A percentile compares a stretch with the other conserved stretches of the same genome.
Conservation (phyloP, 1,284 basidiomycete genomes). For the Peniophora sp. region DNA sequence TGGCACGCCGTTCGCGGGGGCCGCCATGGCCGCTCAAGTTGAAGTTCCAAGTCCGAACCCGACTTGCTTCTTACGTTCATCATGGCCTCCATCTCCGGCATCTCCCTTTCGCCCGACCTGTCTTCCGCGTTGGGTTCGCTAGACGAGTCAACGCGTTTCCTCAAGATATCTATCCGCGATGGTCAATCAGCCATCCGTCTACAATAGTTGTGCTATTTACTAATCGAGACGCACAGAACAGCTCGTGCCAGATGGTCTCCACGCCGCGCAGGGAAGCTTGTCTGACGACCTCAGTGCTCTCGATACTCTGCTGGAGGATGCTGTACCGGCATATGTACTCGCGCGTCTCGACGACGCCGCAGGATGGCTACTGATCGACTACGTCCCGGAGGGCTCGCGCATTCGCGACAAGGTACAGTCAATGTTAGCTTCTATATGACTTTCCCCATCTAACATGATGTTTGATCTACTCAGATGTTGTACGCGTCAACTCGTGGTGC, state of each 20-base stretch:
- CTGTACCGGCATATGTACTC: slow-evolving; percentile 66
- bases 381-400: slow-evolving; percentile 69
- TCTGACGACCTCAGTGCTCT: slow-evolving; percentile 53
- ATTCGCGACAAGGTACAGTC: slow-evolving; percentile 63
- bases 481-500: slow-evolving; percentile 81
- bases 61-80: background rate
- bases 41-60: background rate
- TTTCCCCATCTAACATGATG: background rate
- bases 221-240: slow-evolving; percentile 38
- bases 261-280: slow-evolving; percentile 41
- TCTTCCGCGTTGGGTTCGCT: background rate
- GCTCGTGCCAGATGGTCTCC: slow-evolving; percentile 48
- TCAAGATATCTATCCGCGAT: slow-evolving; percentile 67
- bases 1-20: slow-evolving; percentile 32
- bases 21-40: slow-evolving; percentile 1
- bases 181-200: slow-evolving; percentile 36
- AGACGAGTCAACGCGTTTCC: slow-evolving; percentile 35
- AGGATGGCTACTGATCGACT: slow-evolving; percentile 63
- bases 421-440: background rate
- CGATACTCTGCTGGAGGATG: slow-evolving; percentile 48
- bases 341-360: slow-evolving; percentile 51
- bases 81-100: background rate
- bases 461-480: slow-evolving; percentile 58
- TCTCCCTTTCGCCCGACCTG: background rate
- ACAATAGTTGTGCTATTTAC: slow-evolving; percentile 1